Evolutionary conservation across 345 rosid species (phyloP), one percentile per base, ranked within the genome.

Genomic region (Salix koriyanagi): DNA sequence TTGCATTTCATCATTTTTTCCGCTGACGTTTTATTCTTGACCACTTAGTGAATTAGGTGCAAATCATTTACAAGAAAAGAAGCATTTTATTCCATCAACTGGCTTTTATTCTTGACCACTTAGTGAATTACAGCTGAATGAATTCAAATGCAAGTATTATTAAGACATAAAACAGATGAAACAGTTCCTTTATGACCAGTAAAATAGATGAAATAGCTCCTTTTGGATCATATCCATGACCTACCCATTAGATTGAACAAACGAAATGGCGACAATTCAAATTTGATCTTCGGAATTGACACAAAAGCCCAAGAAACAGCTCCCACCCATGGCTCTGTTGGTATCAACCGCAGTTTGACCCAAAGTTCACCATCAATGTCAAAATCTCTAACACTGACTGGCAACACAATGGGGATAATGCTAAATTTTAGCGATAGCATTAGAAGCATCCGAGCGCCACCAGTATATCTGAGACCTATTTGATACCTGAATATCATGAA

Each of bases 301-400:
- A 96, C 99, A 80, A 96, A 96, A 69, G 99, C 97, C 98, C 97
- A 93, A 46, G 89, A 83, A 81, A 82, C 99, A 71, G 97, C 97
- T 85, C 97, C 99, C 66, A 96, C 94, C 89, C 96, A 96, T 76
- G 99, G 99, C 46, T 81, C 95, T 8, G 93, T 84, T 0, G 98
- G 98, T 75, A 96, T 93, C 86, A 93, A 80, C 83, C 98, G 86
- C 83, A 93, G 79, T 76, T 96, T 96, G 79, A 96, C 99, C 99
- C 99, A 96, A n/a, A 96, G 95, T 86, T 96, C 99, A 62, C 99
- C 98, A 60, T 93, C 99, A 77, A 96, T 93, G 82, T 96, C 98
- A 78, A 96, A 93, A 88, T 96, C 95, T 34, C 94, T 89, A 80
- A 96, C 85, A 65, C 97, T 97, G 36, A 96, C 98, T 2, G 99